Evolutionary conservation across 495 filamentous ascomycete species (phyloP).

Genomic region (Penicillium taxi): DNA sequence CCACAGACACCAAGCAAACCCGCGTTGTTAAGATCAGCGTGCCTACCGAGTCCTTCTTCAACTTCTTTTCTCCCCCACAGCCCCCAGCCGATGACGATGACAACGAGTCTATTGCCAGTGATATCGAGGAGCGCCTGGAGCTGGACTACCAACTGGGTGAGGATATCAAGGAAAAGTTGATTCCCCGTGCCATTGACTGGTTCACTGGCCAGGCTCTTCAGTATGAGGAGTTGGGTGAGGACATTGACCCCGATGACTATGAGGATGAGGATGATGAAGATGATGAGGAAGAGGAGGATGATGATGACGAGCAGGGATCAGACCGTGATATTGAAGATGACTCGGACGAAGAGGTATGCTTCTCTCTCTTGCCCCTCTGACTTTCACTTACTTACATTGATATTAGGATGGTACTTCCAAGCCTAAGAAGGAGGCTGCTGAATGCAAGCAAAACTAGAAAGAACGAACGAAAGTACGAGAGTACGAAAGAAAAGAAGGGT

Average conservation of each 20-base stretch:
- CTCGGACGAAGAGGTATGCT: constrained; percentile 86
- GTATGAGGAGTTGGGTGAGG: constrained; percentile 89
- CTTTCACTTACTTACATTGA: constrained; percentile 20
- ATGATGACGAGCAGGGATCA: constrained; percentile 63
- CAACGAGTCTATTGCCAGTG: constrained; percentile 69
- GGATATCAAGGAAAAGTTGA: constrained; percentile 99
- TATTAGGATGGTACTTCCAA: constrained; percentile 95
- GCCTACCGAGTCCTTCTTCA: constrained; percentile 98
- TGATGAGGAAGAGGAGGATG: constrained; percentile 80
- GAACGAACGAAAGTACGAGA: background rate
- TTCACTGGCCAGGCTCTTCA: constrained; percentile 98
- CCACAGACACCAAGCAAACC: constrained; percentile 91
- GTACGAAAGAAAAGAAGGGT: constrained; percentile 4
- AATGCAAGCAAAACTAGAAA: constrained; percentile 95
- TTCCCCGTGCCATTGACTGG: constrained; percentile 98
- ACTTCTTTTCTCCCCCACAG: constrained; percentile 96
- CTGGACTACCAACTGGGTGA: constrained; percentile 98
- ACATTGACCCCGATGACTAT: constrained; percentile 72
- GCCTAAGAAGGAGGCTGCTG: constrained; percentile 96
- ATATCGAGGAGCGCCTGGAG: constrained; percentile 96
- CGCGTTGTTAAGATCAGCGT: constrained; percentile 98
- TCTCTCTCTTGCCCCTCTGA: constrained; percentile 9
- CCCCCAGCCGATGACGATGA: constrained; percentile 66
- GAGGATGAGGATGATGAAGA: constrained; percentile 92
- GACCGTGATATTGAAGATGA: constrained; percentile 54